Base-by-base conservation (phyloP, 148 eudicot species). In the Chenopodium formosanum region DNA sequence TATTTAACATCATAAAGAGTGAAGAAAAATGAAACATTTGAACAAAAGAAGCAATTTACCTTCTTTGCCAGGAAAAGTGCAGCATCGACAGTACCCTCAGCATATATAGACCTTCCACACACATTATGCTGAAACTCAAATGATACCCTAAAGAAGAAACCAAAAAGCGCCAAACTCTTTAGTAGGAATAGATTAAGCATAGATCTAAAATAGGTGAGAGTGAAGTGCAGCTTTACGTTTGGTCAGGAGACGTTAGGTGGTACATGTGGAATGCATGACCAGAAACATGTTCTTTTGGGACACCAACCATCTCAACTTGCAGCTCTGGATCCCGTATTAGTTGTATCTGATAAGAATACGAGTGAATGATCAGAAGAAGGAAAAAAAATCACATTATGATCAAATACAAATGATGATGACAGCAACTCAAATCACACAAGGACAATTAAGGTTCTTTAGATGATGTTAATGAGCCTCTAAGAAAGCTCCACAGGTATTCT, bases 191-290 rank as follows among this genome's bases (percentile, higher is more conserved):
- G 14, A 40, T 8, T 27, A 13, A 22, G 10, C 52, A 19, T 22
- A n/a, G 32, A 40, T 23, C 50, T 37, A 60, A 44, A n/a, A 23
- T 16, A 40, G 32, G 23, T 9, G 74, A 9, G 22, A 19, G 62
- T 16, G 46, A 74, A 70, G 75, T 32, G 29, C 79, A 74, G 52
- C 46, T 63, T 88, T 91, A 95, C 98, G 94, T 92, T 84, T 86
- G 80, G 84, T 95, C 97, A 22, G 97, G 98, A 76, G 98, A 95
- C 22, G 90, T 90, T 52, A 93, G 86, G 83, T 90, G 91, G 84
- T 95, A 95, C 91, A 89, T 82, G 81, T 95, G 98, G 88, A 95
- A 95, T 85, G 97, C 98, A 85, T 93, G 97, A 81, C 97, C 98
- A 76, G 91, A 31, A 29, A 95, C 81, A 75, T 92, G 87, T 83